Conservation (phyloP, 2,329 filamentous ascomycete genomes). For the Graphilbum ipis-grandicollis region DNA sequence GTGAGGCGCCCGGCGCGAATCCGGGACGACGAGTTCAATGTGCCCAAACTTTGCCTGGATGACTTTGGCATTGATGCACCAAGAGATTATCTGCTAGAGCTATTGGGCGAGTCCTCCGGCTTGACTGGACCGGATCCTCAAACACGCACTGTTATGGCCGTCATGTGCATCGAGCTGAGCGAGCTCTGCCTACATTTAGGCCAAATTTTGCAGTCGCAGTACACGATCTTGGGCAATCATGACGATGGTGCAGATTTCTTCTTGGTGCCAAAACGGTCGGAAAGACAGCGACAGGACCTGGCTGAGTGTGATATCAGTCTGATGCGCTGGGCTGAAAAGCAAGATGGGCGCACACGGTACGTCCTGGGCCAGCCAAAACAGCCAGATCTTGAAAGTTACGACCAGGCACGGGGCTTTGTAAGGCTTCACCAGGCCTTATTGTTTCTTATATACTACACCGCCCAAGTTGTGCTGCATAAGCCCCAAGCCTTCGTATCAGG, state of each 20-base stretch:
- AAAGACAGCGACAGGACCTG: background rate
- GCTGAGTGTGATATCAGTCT: conserved; percentile 1
- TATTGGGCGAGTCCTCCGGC: too few relatives aligned
- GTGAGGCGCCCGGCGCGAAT: conserved; percentile 52
- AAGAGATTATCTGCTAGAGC: too few relatives aligned
- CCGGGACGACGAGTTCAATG: conserved; percentile 49
- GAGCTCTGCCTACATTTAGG: conserved; percentile 49
- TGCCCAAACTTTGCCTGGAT: conserved; percentile 45
- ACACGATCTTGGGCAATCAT: conserved; percentile 13
- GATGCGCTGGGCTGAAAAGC: background rate
- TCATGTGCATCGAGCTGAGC: conserved; percentile 49
- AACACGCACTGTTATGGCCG: background rate
- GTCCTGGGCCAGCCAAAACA: background rate
- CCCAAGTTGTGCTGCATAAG: background rate
- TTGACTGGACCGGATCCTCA: too few relatives aligned
- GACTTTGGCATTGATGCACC: conserved; percentile 42
- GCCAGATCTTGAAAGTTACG: background rate
- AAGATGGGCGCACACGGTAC: background rate
- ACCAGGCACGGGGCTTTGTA: background rate
- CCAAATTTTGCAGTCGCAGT: conserved; percentile 47
- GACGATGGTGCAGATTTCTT: background rate
- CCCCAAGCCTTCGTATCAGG: background rate
- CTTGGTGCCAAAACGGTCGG: background rate
- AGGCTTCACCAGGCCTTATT: background rate
- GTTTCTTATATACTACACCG: background rate